Conservation (phyloP, 345 rosid genomes). For the Eucalyptus albens region DNA sequence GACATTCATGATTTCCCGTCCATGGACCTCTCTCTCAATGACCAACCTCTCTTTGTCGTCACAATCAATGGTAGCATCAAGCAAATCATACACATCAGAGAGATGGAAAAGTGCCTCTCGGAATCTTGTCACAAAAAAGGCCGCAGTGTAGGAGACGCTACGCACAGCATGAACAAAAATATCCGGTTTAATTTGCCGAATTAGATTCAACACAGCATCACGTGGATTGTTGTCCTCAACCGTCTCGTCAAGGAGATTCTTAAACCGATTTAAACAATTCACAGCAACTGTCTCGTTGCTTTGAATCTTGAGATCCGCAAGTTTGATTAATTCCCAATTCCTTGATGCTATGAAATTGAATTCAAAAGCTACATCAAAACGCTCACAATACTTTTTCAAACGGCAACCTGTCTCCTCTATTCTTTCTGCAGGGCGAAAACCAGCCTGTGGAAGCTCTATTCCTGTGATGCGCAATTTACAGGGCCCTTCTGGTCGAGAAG, state of each 20-base stretch:
- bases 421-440: slow-evolving; percentile 65
- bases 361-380: slow-evolving; percentile 63
- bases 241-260: slow-evolving; percentile 54
- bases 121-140: slow-evolving; percentile 68
- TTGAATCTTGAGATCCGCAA: slow-evolving; percentile 53
- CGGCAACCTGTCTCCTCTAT: slow-evolving; percentile 68
- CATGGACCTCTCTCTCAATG: slow-evolving; percentile 49
- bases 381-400: slow-evolving; percentile 53
- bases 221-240: slow-evolving; percentile 52
- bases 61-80: slow-evolving; percentile 28
- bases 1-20: slow-evolving; percentile 54
- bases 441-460: slow-evolving; percentile 69
- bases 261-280: slow-evolving; percentile 26
- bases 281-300: slow-evolving; percentile 59
- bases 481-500: slow-evolving; percentile 30
- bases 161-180: slow-evolving; percentile 33
- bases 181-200: slow-evolving; percentile 51
- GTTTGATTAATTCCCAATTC: slow-evolving; percentile 62
- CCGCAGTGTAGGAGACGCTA: slow-evolving; percentile 64
- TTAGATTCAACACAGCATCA: slow-evolving; percentile 36
- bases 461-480: slow-evolving; percentile 74
- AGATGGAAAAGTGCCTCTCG: slow-evolving; percentile 68
- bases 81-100: slow-evolving; percentile 57
- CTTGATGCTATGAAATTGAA: slow-evolving; percentile 46
- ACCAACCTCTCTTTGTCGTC: slow-evolving; percentile 41